These are phyloP conservation scores for Aurinia saxatilis DNA, from an alignment of 345 rosid species.

Conservation along the genomic window DNA sequence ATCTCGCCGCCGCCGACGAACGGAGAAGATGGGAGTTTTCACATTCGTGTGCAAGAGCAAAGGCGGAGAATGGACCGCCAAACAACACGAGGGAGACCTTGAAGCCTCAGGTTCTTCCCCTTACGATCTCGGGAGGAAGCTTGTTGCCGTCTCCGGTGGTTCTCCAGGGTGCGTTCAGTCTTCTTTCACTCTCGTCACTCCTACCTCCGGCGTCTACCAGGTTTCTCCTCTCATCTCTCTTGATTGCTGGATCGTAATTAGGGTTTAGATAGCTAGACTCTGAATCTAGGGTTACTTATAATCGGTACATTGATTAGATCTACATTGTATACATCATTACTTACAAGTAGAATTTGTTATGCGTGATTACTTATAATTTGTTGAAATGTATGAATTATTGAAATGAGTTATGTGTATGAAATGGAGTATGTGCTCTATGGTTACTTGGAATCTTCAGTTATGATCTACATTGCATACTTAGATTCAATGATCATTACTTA, in stretches of 20 bases:
- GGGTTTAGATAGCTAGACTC: not conserved
- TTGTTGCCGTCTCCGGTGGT: slow-evolving; percentile 59
- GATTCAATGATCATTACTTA: too few relatives aligned
- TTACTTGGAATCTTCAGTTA: too few relatives aligned
- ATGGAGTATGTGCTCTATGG: slow-evolving; percentile 42
- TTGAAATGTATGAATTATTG: not conserved
- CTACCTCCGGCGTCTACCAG: slow-evolving; percentile 79
- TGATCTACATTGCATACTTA: too few relatives aligned
- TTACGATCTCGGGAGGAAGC: slow-evolving; percentile 65
- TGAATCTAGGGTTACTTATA: not conserved
- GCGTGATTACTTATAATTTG: too few relatives aligned
- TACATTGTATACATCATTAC: not conserved
- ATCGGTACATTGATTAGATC: not conserved
- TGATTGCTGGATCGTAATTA: not conserved
- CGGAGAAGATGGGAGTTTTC: slow-evolving; percentile 52
- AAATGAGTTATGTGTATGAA: not conserved
- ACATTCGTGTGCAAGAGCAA: slow-evolving; percentile 60
- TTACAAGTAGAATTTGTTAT: too few relatives aligned
- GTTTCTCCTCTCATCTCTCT: slow-evolving; percentile 17
- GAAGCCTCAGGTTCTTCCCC: slow-evolving; percentile 61
- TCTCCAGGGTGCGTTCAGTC: slow-evolving; percentile 75
- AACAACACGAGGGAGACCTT: slow-evolving; percentile 71
- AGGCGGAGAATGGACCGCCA: slow-evolving; percentile 62
- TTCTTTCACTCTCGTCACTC: slow-evolving; percentile 65
- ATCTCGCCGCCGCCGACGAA: slow-evolving; percentile 9